Base-by-base conservation (phyloP, 495 filamentous ascomycete genomes). In the Symbiotaphrina buchneri region DNA sequence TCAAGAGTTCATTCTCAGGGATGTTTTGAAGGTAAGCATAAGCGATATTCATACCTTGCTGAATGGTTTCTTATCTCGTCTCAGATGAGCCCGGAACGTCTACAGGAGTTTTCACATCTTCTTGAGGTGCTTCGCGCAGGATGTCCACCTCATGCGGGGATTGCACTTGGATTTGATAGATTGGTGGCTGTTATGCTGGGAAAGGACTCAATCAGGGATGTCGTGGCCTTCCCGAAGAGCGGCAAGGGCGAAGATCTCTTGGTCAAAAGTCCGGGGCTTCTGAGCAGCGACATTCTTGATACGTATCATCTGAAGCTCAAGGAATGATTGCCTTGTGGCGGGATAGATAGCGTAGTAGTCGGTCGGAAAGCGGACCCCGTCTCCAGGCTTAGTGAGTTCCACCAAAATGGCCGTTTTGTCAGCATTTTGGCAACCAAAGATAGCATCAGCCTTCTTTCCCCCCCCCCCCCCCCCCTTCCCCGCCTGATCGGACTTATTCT, bases 101-200 rank as follows among this genome's bases (percentile, higher is more conserved):
- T 94, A 5, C 51, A 54, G 2, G 71, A 90, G 27, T 95, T 95
- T 45, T 58, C 61, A 3, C 87, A 94, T 48, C 59, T 97, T 2
- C 58, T 95, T 6, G 63, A 78, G 31, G 82, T 80, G 0, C 62
- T 97, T 5, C 50, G 68, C 5, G 71, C 81, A 0, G 87, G 87
- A 3, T 97, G 87, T 63, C 90, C 87, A n/a, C 87, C 87, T 1
- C 87, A 97, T 51, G 85, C 87, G 0, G 87, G 87, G 0, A 68
- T 97, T 27, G 87, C 87, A 0, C 52, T 97, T 10, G 87, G 87
- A 0, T 92, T 92, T 43, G 87, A 97, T 44, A 68, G 87, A 22
- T 53, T 95, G 19, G 56, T 87, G n/a, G 71, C 87, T 4, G 58
- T 91, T 4, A 64, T 95, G 55, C 58, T 71, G 14, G 71, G 72